Evolutionary conservation across 1,139 yeast species (phyloP).

Genomic region (Zygosaccharomyces sapae): DNA sequence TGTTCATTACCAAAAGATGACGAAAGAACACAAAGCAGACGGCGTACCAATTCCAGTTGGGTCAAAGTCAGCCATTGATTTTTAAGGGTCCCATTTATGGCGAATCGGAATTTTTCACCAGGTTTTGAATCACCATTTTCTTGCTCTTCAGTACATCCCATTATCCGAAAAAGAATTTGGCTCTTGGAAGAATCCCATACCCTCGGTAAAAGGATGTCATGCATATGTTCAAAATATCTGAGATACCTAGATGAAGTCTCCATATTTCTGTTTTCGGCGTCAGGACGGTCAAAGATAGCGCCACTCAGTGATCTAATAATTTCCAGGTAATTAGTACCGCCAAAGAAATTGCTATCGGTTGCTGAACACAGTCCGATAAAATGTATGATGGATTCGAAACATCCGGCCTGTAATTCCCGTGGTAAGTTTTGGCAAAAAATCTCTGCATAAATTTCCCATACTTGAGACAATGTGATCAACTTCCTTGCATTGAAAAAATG

Average conservation of each 20-base stretch:
- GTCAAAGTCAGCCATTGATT: constrained; percentile 24
- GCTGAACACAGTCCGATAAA: constrained; percentile 31
- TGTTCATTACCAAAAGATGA: constrained; percentile 34
- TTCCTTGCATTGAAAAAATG: constrained; percentile 20
- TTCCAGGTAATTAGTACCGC: constrained; percentile 26
- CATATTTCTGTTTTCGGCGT: constrained; percentile 15
- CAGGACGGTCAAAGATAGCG: constrained; percentile 17
- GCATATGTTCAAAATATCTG: constrained; percentile 25
- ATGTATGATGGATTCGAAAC: constrained; percentile 38
- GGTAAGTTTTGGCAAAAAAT: constrained; percentile 29
- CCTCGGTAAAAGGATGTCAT: constrained; percentile 25
- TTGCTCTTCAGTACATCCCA: constrained; percentile 16
- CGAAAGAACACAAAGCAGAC: constrained; percentile 27
- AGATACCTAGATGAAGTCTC: constrained; percentile 25
- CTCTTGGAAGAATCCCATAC: constrained; percentile 29
- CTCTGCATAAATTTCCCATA: constrained; percentile 31
- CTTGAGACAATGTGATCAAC: constrained; percentile 21
- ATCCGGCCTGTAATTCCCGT: constrained; percentile 32
- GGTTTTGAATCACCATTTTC: constrained; percentile 22
- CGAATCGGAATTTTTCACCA: too few species aligned
- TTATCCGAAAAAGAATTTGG: constrained; percentile 24
- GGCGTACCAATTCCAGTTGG: constrained; percentile 27
- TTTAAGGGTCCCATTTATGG: constrained; percentile 8
- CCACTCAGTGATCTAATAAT: constrained; percentile 24
- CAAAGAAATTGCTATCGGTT: constrained; percentile 28